These are phyloP conservation scores for Leptodermis oblonga DNA, from an alignment of 257 asterid genomes.

Conservation along the genomic window DNA sequence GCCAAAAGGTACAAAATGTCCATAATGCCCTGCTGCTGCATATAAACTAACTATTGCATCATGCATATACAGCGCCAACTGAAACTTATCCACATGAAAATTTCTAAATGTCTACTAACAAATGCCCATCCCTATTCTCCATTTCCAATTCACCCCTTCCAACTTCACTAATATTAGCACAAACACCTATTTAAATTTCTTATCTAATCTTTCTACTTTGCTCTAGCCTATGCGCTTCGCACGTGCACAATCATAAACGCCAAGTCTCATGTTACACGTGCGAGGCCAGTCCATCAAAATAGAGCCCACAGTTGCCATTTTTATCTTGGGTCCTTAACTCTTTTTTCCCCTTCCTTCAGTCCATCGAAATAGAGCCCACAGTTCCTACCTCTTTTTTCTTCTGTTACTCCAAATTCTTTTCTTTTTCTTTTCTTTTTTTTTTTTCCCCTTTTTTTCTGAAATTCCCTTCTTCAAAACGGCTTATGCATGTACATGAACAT, in stretches of 20 bases:
- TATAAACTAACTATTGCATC: too few species aligned
- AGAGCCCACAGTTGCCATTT: neutral
- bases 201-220: neutral
- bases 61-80: too few species aligned
- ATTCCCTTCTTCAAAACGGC: slow-evolving; percentile 48
- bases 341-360: too few species aligned
- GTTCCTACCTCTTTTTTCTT: too few species aligned
- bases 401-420: neutral
- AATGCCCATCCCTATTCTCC: too few species aligned
- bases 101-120: too few species aligned
- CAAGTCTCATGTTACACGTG: slow-evolving; percentile 26
- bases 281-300: neutral
- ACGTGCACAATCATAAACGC: slow-evolving; percentile 30
- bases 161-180: too few species aligned
- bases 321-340: neutral
- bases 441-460: neutral
- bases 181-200: too few species aligned
- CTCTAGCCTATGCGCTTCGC: slow-evolving; percentile 4
- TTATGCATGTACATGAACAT: slow-evolving; percentile 49
- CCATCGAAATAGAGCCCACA: neutral
- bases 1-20: too few species aligned
- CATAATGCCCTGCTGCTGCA: too few species aligned
- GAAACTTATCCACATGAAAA: too few species aligned
- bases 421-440: neutral
- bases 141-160: too few species aligned